Base-by-base conservation (phyloP, 306 rosid species). In the Arachis stenosperma region DNA sequence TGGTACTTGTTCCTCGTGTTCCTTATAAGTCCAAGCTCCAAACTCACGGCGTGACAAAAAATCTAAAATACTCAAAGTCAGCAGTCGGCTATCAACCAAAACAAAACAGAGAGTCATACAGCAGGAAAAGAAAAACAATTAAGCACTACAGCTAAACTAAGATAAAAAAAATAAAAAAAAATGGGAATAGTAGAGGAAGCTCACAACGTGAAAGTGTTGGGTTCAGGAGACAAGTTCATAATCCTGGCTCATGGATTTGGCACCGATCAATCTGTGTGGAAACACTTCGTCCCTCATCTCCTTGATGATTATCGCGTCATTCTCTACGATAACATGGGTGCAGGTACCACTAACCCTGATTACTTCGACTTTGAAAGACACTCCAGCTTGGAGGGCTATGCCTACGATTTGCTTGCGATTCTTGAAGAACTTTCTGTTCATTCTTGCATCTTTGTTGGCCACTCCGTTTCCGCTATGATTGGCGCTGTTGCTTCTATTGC, bases 251-350 rank as follows among this genome's bases (percentile, higher is more conserved):
- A 90, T 14, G 98, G 98, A 22, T 88, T 90, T 36, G 98, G 98
- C 12, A 90, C 98, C 1, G 98, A 92, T 17, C 98, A 92, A 27
- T 92, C 98, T 0, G 83, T 88, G 8, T 92, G 98, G 96, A 92
- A 88, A 68, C 90, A 92, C 81, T 84, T 88, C 4, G 78, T 85
- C 9, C 96, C 96, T 6, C 88, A 86, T 69, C 74, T 92, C 8
- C 54, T 88, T 11, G 83, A 86, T 9, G 88, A 88, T 66, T 84
- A 80, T 76, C 81, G 72, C 1, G 87, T 92, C 22, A 12, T 92
- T 59, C 50, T 90, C 48, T 92, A 78, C 77, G 98, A 92, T 59
- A 92, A 86, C 62, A 92, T 92, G 90, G 96, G 96, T 3, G 90
- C 92, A 7, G 96, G 94, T 12, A 86, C 96, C 7, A 92, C 98